phyloP scores from a whole-genome alignment of 495 filamentous ascomycete species.

The Xylaria grammica region DNA sequence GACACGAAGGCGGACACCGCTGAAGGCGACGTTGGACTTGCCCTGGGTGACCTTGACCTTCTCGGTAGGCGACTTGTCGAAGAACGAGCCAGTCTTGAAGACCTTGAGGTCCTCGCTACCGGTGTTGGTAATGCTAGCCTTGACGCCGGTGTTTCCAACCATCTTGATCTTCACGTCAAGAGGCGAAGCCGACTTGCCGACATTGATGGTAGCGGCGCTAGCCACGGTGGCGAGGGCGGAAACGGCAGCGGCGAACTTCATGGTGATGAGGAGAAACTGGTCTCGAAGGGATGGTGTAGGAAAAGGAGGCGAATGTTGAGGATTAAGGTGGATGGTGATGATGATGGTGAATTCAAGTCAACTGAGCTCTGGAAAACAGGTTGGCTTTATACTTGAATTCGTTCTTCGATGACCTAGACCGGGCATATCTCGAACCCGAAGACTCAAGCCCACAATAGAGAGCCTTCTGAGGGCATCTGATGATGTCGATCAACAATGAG shows the following conservation, averaged over 20 bases:
- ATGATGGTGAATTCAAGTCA: neutral
- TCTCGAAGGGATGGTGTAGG: neutral
- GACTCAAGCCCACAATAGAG: neutral
- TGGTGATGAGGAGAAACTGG: constrained; percentile 24
- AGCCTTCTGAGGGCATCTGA: neutral
- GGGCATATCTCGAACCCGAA: neutral
- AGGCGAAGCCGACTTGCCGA: constrained; percentile 45
- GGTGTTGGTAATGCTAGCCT: constrained; percentile 63
- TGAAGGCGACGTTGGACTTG: constrained; percentile 56
- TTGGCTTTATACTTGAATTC: neutral
- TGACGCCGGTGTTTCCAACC: constrained; percentile 60
- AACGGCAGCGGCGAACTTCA: constrained; percentile 42
- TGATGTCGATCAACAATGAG: constrained; percentile 8
- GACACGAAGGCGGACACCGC: constrained; percentile 60
- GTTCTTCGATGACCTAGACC: neutral
- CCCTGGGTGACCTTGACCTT: constrained; percentile 62
- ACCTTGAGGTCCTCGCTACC: constrained; percentile 59
- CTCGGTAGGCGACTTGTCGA: constrained; percentile 61
- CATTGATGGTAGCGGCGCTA: constrained; percentile 49
- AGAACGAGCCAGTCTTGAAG: constrained; percentile 67
- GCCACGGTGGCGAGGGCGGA: constrained; percentile 51
- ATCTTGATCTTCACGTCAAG: constrained; percentile 59
- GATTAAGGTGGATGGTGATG: constrained; percentile 3
- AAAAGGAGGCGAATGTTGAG: neutral
- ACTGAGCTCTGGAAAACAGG: neutral